Evolutionary conservation across 192 early-diverging fungal genomes (phyloP).

Genomic region (Mortierella alpina): DNA sequence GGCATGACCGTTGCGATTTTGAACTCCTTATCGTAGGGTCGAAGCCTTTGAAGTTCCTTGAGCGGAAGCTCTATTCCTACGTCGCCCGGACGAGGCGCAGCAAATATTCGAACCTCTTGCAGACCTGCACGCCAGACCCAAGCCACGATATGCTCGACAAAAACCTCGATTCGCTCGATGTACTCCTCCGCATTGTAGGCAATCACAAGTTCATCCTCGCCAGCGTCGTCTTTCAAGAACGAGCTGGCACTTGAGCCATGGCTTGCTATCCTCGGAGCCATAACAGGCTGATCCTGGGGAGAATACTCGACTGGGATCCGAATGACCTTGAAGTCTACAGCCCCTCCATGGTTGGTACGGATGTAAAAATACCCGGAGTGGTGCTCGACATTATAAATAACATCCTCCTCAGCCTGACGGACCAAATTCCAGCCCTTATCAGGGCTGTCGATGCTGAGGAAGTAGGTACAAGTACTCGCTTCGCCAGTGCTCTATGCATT

Average conservation of each 20-base stretch:
- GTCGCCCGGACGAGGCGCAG: conserved; percentile 13
- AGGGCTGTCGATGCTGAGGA: conserved; percentile 24
- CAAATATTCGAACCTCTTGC: conserved; percentile 38
- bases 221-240: not conserved
- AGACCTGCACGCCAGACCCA: conserved; percentile 44
- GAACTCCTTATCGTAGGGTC: conserved; percentile 18
- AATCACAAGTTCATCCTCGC: conserved; percentile 20
- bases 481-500: conserved; percentile 27
- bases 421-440: conserved; percentile 33
- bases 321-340: conserved; percentile 34
- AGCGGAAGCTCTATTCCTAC: conserved; percentile 1
- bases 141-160: conserved; percentile 41
- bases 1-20: conserved; percentile 34
- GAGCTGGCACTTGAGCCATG: not conserved
- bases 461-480: conserved; percentile 23
- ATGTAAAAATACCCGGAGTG: conserved; percentile 48
- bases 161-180: conserved; percentile 31
- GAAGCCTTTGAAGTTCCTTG: conserved; percentile 17
- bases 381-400: conserved; percentile 45
- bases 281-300: not conserved
- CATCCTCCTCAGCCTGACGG: conserved; percentile 15
- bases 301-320: conserved; percentile 16
- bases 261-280: not conserved
- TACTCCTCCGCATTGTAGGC: conserved; percentile 18
- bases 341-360: conserved; percentile 24